Evolutionary conservation across 2,329 filamentous ascomycete species (phyloP).

Genomic region (Exophiala oligosperma): DNA sequence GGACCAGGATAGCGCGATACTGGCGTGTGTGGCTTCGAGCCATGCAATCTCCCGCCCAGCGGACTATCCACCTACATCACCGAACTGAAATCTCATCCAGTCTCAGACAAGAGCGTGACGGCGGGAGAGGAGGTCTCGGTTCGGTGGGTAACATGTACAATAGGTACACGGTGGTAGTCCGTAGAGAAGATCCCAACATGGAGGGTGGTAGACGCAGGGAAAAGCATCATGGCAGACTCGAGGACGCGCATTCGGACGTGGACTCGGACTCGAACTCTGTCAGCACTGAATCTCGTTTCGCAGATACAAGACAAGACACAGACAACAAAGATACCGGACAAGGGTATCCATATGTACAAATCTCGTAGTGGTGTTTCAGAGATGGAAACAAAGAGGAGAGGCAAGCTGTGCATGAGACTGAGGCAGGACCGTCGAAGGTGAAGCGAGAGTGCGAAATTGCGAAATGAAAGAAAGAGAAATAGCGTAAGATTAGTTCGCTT

Average conservation of each 20-base stretch:
- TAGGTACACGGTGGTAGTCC: too few species aligned
- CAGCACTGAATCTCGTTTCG: too few species aligned
- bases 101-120: not conserved
- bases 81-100: conserved; percentile 13
- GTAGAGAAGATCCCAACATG: too few species aligned
- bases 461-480: conserved; percentile 22
- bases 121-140: not conserved
- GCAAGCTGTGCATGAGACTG: conserved; percentile 4
- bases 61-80: conserved; percentile 16
- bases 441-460: conserved; percentile 22
- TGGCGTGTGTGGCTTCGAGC: conserved; percentile 15
- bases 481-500: not conserved
- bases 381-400: conserved; percentile 1
- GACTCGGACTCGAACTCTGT: too few species aligned
- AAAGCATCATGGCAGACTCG: too few species aligned
- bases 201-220: too few species aligned
- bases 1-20: conserved; percentile 2
- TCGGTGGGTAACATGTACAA: too few species aligned
- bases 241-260: too few species aligned
- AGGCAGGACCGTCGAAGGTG: conserved; percentile 5
- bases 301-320: not conserved
- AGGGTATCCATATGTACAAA: too few species aligned
- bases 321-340: not conserved
- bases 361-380: conserved; percentile 12
- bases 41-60: conserved; percentile 20